Conservation (phyloP, 2,329 filamentous ascomycete species). For the Fonsecaea monophora region DNA sequence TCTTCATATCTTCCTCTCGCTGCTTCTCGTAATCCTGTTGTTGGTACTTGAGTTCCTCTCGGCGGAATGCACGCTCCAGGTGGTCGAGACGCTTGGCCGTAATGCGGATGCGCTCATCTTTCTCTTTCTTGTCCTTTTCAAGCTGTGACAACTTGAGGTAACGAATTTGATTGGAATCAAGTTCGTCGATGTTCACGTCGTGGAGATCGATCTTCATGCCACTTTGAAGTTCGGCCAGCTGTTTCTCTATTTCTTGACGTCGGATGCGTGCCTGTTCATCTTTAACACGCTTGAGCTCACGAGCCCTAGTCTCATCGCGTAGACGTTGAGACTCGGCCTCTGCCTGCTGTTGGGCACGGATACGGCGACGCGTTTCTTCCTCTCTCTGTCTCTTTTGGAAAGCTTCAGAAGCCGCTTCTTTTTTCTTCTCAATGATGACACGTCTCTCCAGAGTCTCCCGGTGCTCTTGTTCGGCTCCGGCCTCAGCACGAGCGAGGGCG, state of each 20-base stretch:
- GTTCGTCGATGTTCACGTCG: conserved; percentile 74
- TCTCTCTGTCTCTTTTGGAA: conserved; percentile 90
- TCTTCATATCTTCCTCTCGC: conserved; percentile 75
- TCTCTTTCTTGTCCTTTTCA: conserved; percentile 96
- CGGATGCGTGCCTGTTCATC: conserved; percentile 88
- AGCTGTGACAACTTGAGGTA: conserved; percentile 94
- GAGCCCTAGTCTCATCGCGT: conserved; percentile 88
- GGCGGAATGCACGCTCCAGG: conserved; percentile 93
- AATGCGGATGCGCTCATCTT: conserved; percentile 86
- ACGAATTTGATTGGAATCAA: conserved; percentile 89
- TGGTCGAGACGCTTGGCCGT: conserved; percentile 97
- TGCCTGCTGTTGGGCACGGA: conserved; percentile 84
- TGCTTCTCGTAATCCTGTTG: conserved; percentile 84
- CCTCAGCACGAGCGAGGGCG: conserved; percentile 80
- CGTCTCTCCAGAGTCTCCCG: conserved; percentile 82
- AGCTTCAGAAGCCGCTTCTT: conserved; percentile 89
- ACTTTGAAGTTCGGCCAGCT: conserved; percentile 88
- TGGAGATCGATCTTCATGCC: conserved; percentile 83
- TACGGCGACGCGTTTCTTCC: conserved; percentile 84
- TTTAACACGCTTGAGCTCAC: conserved; percentile 83
- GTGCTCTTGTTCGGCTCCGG: conserved; percentile 91
- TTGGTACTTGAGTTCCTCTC: conserved; percentile 93
- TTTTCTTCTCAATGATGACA: conserved; percentile 93
- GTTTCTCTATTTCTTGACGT: conserved; percentile 91
- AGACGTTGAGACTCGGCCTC: conserved; percentile 89